phyloP scores from a whole-genome alignment of 441 rosid species.

The Erodium moschatum region DNA sequence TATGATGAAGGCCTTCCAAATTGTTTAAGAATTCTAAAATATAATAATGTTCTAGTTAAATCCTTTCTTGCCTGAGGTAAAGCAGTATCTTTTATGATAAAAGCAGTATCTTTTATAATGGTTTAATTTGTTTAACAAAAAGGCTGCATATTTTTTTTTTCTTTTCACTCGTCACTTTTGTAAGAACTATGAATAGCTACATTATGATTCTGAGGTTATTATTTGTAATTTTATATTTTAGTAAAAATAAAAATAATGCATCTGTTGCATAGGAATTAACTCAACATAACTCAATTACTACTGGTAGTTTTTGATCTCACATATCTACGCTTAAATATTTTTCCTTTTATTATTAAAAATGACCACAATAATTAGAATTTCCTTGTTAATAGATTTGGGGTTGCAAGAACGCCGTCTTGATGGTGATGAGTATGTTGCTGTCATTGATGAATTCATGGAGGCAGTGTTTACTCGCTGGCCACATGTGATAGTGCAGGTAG shows the following conservation, averaged over 20 bases:
- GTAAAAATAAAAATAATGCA: neutral
- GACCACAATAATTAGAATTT: constrained; percentile 12
- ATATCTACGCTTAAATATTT: neutral
- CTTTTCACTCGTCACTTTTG: neutral
- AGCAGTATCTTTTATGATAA: too few species aligned
- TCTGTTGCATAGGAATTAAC: neutral
- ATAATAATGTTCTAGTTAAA: neutral
- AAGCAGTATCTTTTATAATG: too few species aligned
- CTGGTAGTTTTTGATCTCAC: neutral
- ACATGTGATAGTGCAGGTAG: constrained; percentile 91
- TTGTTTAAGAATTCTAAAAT: neutral
- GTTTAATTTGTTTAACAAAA: too few species aligned
- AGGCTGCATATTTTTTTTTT: too few species aligned
- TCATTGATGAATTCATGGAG: constrained; percentile 96
- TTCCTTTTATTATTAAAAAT: neutral
- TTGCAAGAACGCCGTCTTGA: constrained; percentile 86
- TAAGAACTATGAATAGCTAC: neutral
- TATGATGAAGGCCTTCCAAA: neutral
- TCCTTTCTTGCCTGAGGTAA: neutral
- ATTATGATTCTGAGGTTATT: neutral
- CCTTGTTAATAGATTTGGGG: constrained; percentile 68
- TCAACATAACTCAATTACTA: neutral
- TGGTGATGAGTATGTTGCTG: constrained; percentile 59
- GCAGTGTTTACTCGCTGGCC: constrained; percentile 99
- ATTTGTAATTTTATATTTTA: neutral